Evolutionary conservation across 1,139 yeast genomes (phyloP), one percentile per base, ranked within the genome.

Genomic region (Taphrina betulina): DNA sequence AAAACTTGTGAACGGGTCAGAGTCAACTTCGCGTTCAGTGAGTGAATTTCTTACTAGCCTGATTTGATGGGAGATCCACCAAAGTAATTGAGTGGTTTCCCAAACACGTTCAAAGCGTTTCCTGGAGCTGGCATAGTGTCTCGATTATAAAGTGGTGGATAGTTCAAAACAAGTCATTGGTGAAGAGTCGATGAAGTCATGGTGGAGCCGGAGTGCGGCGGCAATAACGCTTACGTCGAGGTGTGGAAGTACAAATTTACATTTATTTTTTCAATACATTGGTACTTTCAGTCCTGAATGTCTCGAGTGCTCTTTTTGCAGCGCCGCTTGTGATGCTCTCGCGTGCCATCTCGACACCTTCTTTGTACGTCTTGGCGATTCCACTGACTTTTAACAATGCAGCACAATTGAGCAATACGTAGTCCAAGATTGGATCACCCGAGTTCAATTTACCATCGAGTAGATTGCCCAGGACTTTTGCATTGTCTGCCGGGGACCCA

Each of bases 401-500:
- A 3, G 92, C 92, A 37, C 94, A 77, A 68, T 92, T 92, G 77
- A 92, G 72, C 60, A 90, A 70, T 19, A 92, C 92, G 70, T 89
- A 92, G 71, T 92, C 96, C 54, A 84, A 81, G 19, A 90, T 71
- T 1, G 98, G 88, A 64, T 75, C 76, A 51, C 77, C 72, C 1
- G 72, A 72, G 52, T 74, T 79, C 23, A 78, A 75, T 58, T 75
- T 70, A n/a, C 62, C 64, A 41, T 63, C 63, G 28, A 69, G 78
- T 16, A 88, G 77, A 57, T 79, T 78, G 57, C 70, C 70, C 58
- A 92, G 77, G 1, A 78, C 66, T 3, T 67, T 71, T 0, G 98
- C 96, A 68, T 92, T 92, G 65, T 87, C 86, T 34, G 75, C 75
- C 0, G 98, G 95, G 0, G 96, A 85, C 2, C 95, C 95, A 0